Conservation (phyloP, 148 eudicot species). For the Fagopyrum esculentum region DNA sequence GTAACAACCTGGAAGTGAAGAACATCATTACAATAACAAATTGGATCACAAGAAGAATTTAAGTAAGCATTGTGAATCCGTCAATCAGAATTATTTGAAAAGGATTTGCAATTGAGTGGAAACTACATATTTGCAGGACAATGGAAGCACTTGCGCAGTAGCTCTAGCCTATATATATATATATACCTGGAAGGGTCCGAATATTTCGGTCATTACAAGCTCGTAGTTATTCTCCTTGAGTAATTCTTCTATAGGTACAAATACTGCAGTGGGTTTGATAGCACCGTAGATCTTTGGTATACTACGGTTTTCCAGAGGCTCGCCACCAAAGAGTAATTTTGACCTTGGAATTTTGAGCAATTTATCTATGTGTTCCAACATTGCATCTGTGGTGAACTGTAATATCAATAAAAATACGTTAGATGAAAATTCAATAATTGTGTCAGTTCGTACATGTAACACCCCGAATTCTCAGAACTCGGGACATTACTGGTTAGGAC, state of each 20-base stretch:
- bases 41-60: background rate
- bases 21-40: background rate
- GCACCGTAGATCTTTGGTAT: constrained; percentile 89
- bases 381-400: constrained; percentile 84
- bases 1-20: constrained; percentile 53
- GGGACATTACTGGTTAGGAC: no score
- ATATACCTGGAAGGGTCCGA: constrained; percentile 88
- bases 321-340: constrained; percentile 80
- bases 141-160: background rate
- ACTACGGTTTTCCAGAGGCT: constrained; percentile 67
- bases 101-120: no score
- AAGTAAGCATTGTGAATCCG: background rate
- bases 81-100: no score
- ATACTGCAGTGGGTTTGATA: constrained; percentile 86
- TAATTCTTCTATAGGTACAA: constrained; percentile 82
- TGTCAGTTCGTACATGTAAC: no score
- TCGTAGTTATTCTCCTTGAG: constrained; percentile 68
- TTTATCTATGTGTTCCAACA: constrained; percentile 67
- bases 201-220: constrained; percentile 79
- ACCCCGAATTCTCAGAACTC: no score
- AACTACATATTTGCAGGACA: no score
- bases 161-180: no score
- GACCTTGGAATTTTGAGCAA: constrained; percentile 80
- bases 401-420: background rate
- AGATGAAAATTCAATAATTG: background rate